Percentiles rank a stretch among this genome's conserved stretches.
phyloP scores from a whole-genome alignment of 2,329 filamentous ascomycete genomes.

The Pseudogymnoascus sp. region DNA sequence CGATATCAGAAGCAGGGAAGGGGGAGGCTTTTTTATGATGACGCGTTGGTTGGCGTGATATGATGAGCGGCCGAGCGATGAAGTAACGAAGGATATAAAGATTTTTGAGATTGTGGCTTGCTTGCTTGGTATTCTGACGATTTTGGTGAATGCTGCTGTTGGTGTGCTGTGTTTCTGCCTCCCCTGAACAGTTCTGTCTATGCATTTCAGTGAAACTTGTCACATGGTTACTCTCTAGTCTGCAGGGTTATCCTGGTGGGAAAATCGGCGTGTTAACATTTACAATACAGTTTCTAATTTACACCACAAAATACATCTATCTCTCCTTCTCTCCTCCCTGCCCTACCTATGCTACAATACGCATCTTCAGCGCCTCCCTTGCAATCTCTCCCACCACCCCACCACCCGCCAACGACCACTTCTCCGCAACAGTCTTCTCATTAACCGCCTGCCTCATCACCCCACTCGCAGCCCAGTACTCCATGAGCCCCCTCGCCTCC shows the following conservation, averaged over 20 bases:
- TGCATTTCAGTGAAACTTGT: not conserved
- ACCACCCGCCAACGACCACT: constrained; percentile 74
- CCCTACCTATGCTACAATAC: constrained; percentile 1
- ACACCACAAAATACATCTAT: constrained; percentile 6
- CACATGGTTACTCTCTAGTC: not conserved
- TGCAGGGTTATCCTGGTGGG: not conserved
- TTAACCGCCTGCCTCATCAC: constrained; percentile 63
- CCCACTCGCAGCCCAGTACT: constrained; percentile 88
- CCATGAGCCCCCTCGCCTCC: constrained; percentile 73
- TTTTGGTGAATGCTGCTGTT: not conserved
- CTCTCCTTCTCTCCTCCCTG: not conserved
- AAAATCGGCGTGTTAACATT: not conserved
- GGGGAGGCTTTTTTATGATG: not conserved
- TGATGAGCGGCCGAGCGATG: constrained; percentile 5
- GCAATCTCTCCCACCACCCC: constrained; percentile 84
- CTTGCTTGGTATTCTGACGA: not conserved
- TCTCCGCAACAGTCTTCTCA: constrained; percentile 64
- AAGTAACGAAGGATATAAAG: not conserved
- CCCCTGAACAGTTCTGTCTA: not conserved
- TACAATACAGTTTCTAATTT: constrained; percentile 8
- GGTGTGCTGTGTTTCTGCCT: not conserved
- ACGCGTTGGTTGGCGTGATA: constrained; percentile 1
- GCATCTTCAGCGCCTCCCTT: constrained; percentile 44
- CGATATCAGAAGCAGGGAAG: not conserved
- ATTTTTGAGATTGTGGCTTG: not conserved